A percentile compares a stretch with the other conserved stretches of the same genome.
Evolutionary conservation across 2,329 filamentous ascomycete species (phyloP).

Genomic region (Gaeumannomyces tritici): DNA sequence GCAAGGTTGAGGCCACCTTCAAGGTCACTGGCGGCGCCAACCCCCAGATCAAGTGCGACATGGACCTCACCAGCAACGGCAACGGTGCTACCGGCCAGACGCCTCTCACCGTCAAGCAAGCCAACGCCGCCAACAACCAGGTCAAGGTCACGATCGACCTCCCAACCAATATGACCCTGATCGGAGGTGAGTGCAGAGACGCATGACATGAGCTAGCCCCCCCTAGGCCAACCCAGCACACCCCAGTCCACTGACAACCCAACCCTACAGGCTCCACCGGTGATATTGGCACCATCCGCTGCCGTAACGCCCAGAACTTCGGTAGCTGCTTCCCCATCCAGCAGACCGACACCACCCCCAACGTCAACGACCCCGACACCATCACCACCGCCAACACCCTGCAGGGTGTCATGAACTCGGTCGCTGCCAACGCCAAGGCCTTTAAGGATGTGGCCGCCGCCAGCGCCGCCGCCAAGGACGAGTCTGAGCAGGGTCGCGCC

Average conservation of each 20-base stretch:
- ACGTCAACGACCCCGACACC: conserved; percentile 30
- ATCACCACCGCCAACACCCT: conserved; percentile 37
- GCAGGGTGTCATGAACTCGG: conserved; percentile 34
- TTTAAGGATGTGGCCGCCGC: conserved; percentile 37
- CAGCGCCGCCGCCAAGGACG: conserved; percentile 25
- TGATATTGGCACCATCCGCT: conserved; percentile 47
- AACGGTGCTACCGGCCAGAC: conserved; percentile 34
- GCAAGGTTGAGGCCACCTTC: conserved; percentile 32
- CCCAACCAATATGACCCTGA: conserved; percentile 37
- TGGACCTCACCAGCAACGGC: conserved; percentile 36
- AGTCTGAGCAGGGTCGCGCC: conserved; percentile 19
- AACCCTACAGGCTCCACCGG: conserved; percentile 37
- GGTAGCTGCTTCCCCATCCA: conserved; percentile 44
- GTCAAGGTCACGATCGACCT: conserved; percentile 46
- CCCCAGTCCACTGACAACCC: no score
- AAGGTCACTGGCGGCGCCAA: conserved; percentile 42
- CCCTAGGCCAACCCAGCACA: no score
- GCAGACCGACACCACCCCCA: conserved; percentile 35
- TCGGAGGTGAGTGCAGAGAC: conserved; percentile 31
- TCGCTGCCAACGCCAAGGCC: conserved; percentile 39
- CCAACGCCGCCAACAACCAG: conserved; percentile 20
- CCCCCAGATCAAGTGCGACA: conserved; percentile 43
- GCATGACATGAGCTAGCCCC: no score
- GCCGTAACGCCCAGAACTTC: conserved; percentile 48
- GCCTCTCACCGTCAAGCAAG: conserved; percentile 10